Conservation (phyloP, 2,329 filamentous ascomycete species). For the Colletotrichum phormii region DNA sequence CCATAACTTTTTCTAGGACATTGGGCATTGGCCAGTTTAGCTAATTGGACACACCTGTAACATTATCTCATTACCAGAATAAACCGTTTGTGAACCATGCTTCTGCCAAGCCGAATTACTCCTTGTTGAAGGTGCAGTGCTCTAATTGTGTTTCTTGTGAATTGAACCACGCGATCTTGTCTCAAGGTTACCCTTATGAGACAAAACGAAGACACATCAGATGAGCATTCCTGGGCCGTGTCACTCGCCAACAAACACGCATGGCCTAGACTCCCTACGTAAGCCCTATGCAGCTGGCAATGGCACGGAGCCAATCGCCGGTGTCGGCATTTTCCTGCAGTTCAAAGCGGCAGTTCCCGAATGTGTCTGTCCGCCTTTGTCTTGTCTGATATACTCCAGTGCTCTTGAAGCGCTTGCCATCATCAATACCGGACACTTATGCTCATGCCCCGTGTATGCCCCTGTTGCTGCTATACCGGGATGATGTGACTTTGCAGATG, state of each 20-base stretch:
- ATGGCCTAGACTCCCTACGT: constrained; percentile 1
- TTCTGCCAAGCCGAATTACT: neutral
- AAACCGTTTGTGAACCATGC: neutral
- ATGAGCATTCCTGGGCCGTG: neutral
- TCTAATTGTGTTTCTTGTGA: neutral
- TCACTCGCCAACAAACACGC: constrained; percentile 1
- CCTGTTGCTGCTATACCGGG: neutral
- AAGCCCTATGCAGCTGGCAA: neutral
- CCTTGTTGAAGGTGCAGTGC: neutral
- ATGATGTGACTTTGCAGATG: neutral
- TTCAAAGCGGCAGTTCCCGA: constrained; percentile 3
- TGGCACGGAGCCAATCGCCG: neutral
- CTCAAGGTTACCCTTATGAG: constrained; percentile 11
- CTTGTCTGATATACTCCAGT: neutral
- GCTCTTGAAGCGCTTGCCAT: neutral
- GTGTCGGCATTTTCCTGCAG: neutral
- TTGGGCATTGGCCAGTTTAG: too few species aligned
- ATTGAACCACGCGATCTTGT: neutral
- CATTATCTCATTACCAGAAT: neutral
- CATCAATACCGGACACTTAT: neutral
- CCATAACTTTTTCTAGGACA: neutral
- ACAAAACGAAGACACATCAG: constrained; percentile 7
- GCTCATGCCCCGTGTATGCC: neutral
- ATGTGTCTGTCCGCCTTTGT: neutral
- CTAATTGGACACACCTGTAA: neutral